These are phyloP conservation scores for Amylocarpus encephaloides DNA, from an alignment of 2,329 filamentous ascomycete genomes.

Conservation along the genomic window DNA sequence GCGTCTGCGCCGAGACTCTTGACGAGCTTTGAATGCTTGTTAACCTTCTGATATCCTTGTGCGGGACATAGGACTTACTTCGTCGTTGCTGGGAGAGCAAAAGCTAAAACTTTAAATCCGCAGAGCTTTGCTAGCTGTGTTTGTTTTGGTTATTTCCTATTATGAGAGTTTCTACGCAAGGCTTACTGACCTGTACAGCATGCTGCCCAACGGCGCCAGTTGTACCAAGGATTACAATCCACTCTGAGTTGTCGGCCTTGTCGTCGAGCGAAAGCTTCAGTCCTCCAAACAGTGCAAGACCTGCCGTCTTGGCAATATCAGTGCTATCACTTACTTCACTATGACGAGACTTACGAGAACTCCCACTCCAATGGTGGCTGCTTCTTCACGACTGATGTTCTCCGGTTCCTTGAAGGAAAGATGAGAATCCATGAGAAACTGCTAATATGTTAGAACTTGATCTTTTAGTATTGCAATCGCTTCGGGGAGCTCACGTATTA, in stretches of 20 bases:
- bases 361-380: slow-evolving; percentile 34
- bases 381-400: slow-evolving; percentile 28
- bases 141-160: background rate
- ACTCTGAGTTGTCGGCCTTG: slow-evolving; percentile 28
- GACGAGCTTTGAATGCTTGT: slow-evolving; percentile 20
- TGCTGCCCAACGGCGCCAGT: slow-evolving; percentile 34
- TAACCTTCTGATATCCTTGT: background rate
- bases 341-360: slow-evolving; percentile 26
- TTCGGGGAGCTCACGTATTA: slow-evolving; percentile 25
- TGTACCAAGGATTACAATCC: slow-evolving; percentile 35
- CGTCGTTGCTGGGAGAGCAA: slow-evolving; percentile 31
- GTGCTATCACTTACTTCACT: background rate
- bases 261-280: slow-evolving; percentile 21
- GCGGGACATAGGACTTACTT: slow-evolving; percentile 1
- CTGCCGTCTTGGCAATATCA: slow-evolving; percentile 30
- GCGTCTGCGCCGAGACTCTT: slow-evolving; percentile 30
- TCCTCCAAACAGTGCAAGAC: slow-evolving; percentile 31
- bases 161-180: no score
- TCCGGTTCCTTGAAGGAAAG: slow-evolving; percentile 30
- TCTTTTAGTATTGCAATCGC: background rate
- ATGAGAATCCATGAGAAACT: slow-evolving; percentile 34
- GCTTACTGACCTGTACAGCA: slow-evolving; percentile 27
- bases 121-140: slow-evolving; percentile 32
- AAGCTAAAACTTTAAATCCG: slow-evolving; percentile 35
- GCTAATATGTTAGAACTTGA: slow-evolving; percentile 1